Base-by-base conservation (phyloP, 2,329 filamentous ascomycete species). In the Trichoderma cornu-damae region DNA sequence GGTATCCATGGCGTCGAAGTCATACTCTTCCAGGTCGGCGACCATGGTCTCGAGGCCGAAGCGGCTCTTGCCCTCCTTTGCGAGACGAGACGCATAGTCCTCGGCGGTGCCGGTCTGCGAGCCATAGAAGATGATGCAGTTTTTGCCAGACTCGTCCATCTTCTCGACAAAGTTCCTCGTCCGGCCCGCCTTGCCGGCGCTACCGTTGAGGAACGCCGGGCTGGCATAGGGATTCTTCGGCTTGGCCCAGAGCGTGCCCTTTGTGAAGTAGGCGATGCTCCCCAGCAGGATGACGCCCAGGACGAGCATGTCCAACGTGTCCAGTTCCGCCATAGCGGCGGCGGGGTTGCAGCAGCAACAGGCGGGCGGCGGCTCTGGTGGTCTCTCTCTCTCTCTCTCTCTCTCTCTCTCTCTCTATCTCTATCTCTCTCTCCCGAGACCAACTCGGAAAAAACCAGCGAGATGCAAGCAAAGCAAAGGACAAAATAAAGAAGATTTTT, bases 41-140 rank as follows among this genome's bases (percentile, higher is more conserved):
- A 96, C 91, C 92, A 99, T 97, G 61, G 93, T 96, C 76, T 96
- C 95, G 61, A 99, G 81, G 35, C 94, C 94, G 70, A 96, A 99
- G 61, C 94, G 85, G 68, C 93, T 96, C 73, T 93, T 93, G 68
- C 94, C 94, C 75, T 99, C 94, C 80, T 99, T 99, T 64, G 94
- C 91, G 65, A 99, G 79, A 66, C 95, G 85, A 11, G 93, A 96
- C 63, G 94, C 95, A 70, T 99, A 99, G 73, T 99, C 94, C 77
- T 99, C 95, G 49, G 94, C 94, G 38, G 94, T 99, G 67, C 94
- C 94, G 18, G 94, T 99, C 77, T 99, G 94, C 30, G 94, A 99
- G 64, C 94, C 94, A 72, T 96, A 99, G 79, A 99, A 96, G 68
- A 99, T 88, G 63, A 99, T 87, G 73, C 93, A 96, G 77, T 99